A percentile compares a stretch with the other conserved stretches of the same genome.
phyloP scores from a whole-genome alignment of 768 basidiomycete genomes.

The Mycena chlorophos region DNA sequence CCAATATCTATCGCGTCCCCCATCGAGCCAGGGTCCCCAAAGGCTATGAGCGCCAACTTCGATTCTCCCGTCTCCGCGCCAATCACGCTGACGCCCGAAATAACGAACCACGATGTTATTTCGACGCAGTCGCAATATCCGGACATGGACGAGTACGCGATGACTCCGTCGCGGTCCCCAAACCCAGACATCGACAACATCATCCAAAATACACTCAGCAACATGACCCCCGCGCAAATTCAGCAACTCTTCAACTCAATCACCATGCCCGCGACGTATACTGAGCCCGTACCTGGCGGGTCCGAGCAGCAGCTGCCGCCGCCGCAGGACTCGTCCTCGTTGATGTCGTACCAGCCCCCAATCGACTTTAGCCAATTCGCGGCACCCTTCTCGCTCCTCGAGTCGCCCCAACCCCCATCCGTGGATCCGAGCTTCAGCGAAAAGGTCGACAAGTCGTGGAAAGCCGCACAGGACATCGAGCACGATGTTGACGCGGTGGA shows the following conservation, averaged over 20 bases:
- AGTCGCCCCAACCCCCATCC: slow-evolving; percentile 27
- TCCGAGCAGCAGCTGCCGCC: slow-evolving; percentile 17
- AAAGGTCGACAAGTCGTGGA: slow-evolving; percentile 57
- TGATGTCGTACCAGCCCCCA: slow-evolving; percentile 30
- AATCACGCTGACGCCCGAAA: slow-evolving; percentile 26
- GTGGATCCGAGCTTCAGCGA: slow-evolving; percentile 35
- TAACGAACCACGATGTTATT: slow-evolving; percentile 18
- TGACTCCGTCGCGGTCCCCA: slow-evolving; percentile 27
- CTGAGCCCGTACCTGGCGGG: slow-evolving; percentile 28
- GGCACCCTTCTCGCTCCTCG: slow-evolving; percentile 5
- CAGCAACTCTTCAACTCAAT: slow-evolving; percentile 57
- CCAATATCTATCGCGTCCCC: slow-evolving; percentile 16
- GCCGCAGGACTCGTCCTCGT: slow-evolving; percentile 25
- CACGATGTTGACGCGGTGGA: slow-evolving; percentile 72
- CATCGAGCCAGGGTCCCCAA: slow-evolving; percentile 13
- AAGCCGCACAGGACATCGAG: slow-evolving; percentile 62
- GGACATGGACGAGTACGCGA: slow-evolving; percentile 25
- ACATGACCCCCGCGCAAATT: slow-evolving; percentile 56
- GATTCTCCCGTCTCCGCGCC: slow-evolving; percentile 20
- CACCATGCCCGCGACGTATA: slow-evolving; percentile 31
- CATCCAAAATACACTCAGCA: slow-evolving; percentile 52
- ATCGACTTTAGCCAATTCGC: slow-evolving; percentile 23
- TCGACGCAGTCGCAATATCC: slow-evolving; percentile 15
- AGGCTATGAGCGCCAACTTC: not conserved
- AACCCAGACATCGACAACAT: slow-evolving; percentile 42